Evolutionary conservation across 1,139 yeast genomes (phyloP).

Genomic region (Suhomyces maxii): DNA sequence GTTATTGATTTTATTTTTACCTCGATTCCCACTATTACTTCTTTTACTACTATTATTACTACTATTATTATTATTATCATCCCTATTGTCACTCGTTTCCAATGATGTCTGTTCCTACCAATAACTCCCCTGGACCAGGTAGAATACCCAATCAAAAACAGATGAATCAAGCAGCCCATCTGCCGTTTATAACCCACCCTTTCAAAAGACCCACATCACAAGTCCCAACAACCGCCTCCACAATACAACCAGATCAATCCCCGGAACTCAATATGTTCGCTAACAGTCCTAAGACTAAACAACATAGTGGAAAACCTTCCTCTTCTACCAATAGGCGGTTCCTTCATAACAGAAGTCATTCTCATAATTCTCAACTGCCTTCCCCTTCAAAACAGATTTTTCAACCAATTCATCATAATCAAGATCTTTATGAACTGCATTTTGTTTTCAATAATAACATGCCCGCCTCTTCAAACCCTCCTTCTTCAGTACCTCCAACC

Average conservation of each 20-base stretch:
- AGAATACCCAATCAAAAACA: background rate
- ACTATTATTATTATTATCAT: too few species aligned
- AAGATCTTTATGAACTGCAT: conserved; percentile 8
- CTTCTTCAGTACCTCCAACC: background rate
- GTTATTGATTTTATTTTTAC: too few species aligned
- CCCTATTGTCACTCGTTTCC: background rate
- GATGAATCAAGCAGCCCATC: background rate
- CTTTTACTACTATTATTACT: too few species aligned
- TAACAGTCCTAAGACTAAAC: conserved; percentile 11
- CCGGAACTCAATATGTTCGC: conserved; percentile 6
- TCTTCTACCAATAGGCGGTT: conserved; percentile 4
- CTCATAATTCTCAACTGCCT: conserved; percentile 17
- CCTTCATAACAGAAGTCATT: conserved; percentile 16
- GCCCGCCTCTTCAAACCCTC: background rate
- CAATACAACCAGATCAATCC: conserved; percentile 4
- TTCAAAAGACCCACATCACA: background rate
- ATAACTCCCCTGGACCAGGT: background rate
- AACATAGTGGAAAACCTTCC: background rate
- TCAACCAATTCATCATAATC: conserved; percentile 19
- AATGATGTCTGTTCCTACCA: background rate
- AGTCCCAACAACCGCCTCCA: background rate
- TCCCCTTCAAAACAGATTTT: conserved; percentile 15
- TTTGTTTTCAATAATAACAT: conserved; percentile 6
- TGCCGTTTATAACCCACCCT: background rate
- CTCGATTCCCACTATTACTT: background rate